These are phyloP conservation scores for Rhizopus sp. DNA, from an alignment of 371 early-diverging fungal species.

Conservation along the genomic window DNA sequence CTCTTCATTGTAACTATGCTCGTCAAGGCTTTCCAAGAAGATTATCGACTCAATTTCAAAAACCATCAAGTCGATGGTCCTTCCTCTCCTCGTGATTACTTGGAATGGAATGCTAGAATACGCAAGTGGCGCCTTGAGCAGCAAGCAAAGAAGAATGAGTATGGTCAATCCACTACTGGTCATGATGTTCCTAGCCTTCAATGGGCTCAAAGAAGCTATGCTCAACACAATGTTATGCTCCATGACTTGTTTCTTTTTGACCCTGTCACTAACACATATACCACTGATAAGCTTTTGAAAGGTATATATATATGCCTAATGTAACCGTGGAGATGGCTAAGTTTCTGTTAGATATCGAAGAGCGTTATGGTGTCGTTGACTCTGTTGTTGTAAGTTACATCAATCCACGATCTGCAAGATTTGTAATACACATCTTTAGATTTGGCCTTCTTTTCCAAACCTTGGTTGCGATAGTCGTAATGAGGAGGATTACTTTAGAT, in stretches of 20 bases:
- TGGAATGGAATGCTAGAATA: conserved; percentile 26
- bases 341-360: conserved; percentile 15
- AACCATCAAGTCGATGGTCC: conserved; percentile 30
- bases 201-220: conserved; percentile 30
- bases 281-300: conserved; percentile 26
- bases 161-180: conserved; percentile 6
- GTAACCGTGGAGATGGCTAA: background rate
- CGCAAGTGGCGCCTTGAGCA: conserved; percentile 30
- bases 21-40: conserved; percentile 31
- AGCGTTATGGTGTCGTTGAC: conserved; percentile 28
- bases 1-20: conserved; percentile 17
- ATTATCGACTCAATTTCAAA: conserved; percentile 29
- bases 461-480: conserved; percentile 38
- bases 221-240: conserved; percentile 31
- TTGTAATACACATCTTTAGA: conserved; percentile 9
- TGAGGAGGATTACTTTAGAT: conserved; percentile 29
- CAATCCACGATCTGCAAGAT: background rate
- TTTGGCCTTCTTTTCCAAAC: conserved; percentile 29
- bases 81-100: conserved; percentile 28
- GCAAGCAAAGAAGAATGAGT: conserved; percentile 10
- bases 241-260: conserved; percentile 30
- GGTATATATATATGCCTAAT: conserved; percentile 16
- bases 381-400: conserved; percentile 29
- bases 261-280: conserved; percentile 25
- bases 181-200: conserved; percentile 23